Percentiles rank a stretch among this genome's conserved stretches.
Conservation (phyloP, 2,329 filamentous ascomycete genomes). For the Xylariomycetidae sp. region DNA sequence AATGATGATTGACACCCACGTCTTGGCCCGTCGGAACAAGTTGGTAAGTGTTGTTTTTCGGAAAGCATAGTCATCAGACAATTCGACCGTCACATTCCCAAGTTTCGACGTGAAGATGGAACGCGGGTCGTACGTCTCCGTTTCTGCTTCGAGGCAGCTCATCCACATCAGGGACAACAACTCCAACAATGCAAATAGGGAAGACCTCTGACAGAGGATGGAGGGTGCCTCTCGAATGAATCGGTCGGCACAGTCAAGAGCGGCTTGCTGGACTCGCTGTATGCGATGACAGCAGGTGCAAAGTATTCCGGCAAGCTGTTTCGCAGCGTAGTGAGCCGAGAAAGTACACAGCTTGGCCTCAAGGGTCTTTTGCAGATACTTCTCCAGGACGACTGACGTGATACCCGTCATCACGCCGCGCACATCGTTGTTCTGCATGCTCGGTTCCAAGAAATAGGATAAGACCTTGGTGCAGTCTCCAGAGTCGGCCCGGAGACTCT, state of each 20-base stretch:
- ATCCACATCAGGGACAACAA: constrained; percentile 91
- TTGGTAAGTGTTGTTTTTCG: constrained; percentile 72
- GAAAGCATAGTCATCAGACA: constrained; percentile 89
- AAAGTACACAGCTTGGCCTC: constrained; percentile 68
- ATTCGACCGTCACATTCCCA: constrained; percentile 73
- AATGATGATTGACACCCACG: constrained; percentile 76
- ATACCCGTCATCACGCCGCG: constrained; percentile 61
- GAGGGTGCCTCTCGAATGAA: constrained; percentile 84
- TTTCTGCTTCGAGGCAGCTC: constrained; percentile 88
- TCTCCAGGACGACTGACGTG: constrained; percentile 63
- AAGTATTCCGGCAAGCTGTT: constrained; percentile 80
- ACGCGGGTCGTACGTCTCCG: constrained; percentile 85
- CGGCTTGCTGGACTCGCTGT: constrained; percentile 81
- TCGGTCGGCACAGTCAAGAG: constrained; percentile 74
- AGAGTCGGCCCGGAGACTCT: constrained; percentile 76
- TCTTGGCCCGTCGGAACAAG: constrained; percentile 69
- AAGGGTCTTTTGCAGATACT: constrained; percentile 72
- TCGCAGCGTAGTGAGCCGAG: constrained; percentile 85
- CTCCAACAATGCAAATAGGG: constrained; percentile 88
- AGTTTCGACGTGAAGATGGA: constrained; percentile 72
- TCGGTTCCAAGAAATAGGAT: constrained; percentile 91
- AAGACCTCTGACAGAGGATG: constrained; percentile 80
- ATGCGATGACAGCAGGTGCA: constrained; percentile 91
- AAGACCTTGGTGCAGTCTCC: constrained; percentile 88
- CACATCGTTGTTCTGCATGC: constrained; percentile 60